Percentiles rank a stretch among this genome's conserved stretches.
Evolutionary conservation across 371 early-diverging fungal species (phyloP).

Genomic region (Vairimorpha necatrix): DNA sequence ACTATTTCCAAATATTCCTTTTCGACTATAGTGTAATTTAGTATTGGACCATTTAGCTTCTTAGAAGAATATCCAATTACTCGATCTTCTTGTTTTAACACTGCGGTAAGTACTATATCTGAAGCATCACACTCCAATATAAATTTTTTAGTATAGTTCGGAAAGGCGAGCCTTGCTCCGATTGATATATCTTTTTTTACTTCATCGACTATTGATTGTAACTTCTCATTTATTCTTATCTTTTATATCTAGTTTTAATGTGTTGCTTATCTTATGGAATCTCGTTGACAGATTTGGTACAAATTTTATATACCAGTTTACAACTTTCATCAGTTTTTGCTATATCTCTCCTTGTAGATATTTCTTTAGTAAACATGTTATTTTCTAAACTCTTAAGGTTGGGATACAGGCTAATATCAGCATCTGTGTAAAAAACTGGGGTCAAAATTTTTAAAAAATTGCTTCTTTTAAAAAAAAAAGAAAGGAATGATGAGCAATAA

Average conservation of each 20-base stretch:
- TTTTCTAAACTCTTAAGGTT: neutral
- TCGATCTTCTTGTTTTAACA: slow-evolving; percentile 41
- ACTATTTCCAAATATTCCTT: too few species aligned
- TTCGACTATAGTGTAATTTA: slow-evolving; percentile 33
- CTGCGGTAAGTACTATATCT: slow-evolving; percentile 31
- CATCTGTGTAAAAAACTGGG: too few species aligned
- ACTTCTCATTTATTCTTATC: neutral
- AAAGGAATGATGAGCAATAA: too few species aligned
- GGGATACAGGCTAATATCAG: too few species aligned
- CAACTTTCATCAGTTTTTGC: neutral
- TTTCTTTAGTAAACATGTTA: neutral
- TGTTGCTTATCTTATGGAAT: too few species aligned
- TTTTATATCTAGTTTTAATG: too few species aligned
- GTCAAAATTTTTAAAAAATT: too few species aligned
- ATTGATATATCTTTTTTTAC: neutral
- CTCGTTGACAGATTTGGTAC: neutral
- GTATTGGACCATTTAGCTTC: slow-evolving; percentile 27
- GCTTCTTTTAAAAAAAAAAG: too few species aligned
- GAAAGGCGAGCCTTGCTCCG: neutral
- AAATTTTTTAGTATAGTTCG: slow-evolving; percentile 15
- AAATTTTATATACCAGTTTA: too few species aligned
- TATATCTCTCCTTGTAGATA: neutral
- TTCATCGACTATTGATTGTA: neutral
- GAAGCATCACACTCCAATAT: slow-evolving; percentile 50
- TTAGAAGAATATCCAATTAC: slow-evolving; percentile 6